Percentiles rank a stretch among this genome's conserved stretches.
These are phyloP conservation scores for Pyrenula aspistea DNA, from an alignment of 495 filamentous ascomycete species.

Conservation along the genomic window DNA sequence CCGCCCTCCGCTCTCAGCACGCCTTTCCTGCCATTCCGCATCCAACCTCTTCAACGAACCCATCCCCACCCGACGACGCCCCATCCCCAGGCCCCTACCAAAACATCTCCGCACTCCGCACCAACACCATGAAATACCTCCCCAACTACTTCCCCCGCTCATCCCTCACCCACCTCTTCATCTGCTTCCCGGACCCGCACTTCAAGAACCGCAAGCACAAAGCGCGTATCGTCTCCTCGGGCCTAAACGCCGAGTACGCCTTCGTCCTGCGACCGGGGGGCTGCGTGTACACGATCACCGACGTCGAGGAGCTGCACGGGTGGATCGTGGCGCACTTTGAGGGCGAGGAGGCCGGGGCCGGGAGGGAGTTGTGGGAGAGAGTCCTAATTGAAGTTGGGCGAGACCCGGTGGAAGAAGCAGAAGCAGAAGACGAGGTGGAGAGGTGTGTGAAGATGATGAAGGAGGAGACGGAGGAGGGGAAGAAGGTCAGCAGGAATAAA, in stretches of 20 bases:
- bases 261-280: constrained; percentile 76
- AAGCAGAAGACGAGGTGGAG: constrained; percentile 59
- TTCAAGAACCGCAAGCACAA: constrained; percentile 98
- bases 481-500: constrained; percentile 86
- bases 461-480: constrained; percentile 87
- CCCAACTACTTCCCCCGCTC: constrained; percentile 78
- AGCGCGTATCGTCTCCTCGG: constrained; percentile 80
- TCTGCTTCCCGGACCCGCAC: constrained; percentile 97
- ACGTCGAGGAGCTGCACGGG: constrained; percentile 83
- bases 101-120: constrained; percentile 75
- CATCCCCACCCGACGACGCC: constrained; percentile 7
- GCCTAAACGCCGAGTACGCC: constrained; percentile 84
- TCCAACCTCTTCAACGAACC: not conserved
- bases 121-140: constrained; percentile 97
- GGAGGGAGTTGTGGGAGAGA: constrained; percentile 1
- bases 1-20: constrained; percentile 12
- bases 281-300: constrained; percentile 87
- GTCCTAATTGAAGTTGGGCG: constrained; percentile 8
- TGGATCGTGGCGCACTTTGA: constrained; percentile 83
- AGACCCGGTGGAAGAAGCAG: constrained; percentile 25
- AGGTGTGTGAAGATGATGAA: constrained; percentile 71
- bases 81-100: constrained; percentile 46
- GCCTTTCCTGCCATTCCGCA: too few species aligned
- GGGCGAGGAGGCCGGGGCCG: constrained; percentile 5
- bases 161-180: constrained; percentile 80